Percentiles rank a stretch among this genome's conserved stretches.
Conservation (phyloP, 2,329 filamentous ascomycete species). For the Botrytis cinerea region DNA sequence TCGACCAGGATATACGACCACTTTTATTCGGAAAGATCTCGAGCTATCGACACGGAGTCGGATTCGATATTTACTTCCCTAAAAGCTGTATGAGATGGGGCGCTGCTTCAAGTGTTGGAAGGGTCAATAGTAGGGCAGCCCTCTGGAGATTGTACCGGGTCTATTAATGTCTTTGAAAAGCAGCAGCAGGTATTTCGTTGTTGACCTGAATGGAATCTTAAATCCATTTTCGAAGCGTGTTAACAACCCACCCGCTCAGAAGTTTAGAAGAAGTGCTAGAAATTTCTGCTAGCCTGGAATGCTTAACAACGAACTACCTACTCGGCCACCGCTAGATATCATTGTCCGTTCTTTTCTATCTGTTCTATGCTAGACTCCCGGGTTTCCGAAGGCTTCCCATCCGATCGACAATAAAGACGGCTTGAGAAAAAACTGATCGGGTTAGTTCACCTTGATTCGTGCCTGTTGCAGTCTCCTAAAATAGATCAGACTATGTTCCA, state of each 20-base stretch:
- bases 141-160: conserved; percentile 3
- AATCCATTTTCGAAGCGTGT: conserved; percentile 8
- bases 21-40: conserved; percentile 8
- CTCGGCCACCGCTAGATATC: background rate
- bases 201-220: background rate
- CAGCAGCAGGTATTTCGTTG: background rate
- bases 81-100: background rate
- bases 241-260: background rate
- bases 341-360: background rate
- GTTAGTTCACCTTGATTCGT: background rate
- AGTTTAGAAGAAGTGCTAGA: background rate
- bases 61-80: background rate
- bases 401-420: conserved; percentile 4
- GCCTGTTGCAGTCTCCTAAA: background rate
- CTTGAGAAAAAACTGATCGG: background rate
- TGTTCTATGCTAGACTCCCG: background rate
- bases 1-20: conserved; percentile 5
- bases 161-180: conserved; percentile 1
- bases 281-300: background rate
- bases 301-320: background rate
- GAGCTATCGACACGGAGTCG: background rate
- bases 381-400: background rate
- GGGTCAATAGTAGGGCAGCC: background rate
- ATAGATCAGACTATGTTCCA: conserved; percentile 15
- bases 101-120: conserved; percentile 14